Base-by-base conservation (phyloP, 352 stramenopile species). In the Phytopythium litorale region DNA sequence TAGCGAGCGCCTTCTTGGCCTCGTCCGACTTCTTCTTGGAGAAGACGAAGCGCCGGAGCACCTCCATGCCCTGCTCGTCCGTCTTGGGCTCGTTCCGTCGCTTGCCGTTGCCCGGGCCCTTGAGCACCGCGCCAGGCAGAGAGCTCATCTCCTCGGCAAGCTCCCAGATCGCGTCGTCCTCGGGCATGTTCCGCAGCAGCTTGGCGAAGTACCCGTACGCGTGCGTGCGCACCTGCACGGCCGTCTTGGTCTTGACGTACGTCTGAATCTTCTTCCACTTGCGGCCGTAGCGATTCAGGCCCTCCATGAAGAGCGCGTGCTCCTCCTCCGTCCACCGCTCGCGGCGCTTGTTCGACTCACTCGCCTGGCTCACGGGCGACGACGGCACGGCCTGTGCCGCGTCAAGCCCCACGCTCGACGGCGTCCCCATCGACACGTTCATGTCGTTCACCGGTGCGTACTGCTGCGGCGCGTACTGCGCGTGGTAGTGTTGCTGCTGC, bases 261-360 rank as follows among this genome's bases (percentile, higher is more conserved):
- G 77, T 87, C 68, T 94, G 85, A 56, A 94, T 94, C 62, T 94
- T 94, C 68, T 94, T 94, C 85, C 85, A 94, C 64, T 94, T 94
- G 62, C 85, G 85, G 25, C 85, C 85, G 63, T 92, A 94, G 32
- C 79, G 78, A 68, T 92, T 91, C n/a, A 94, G 64, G 0, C 85
- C 85, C 64, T 94, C 82, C 83, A 94, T 92, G 68, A 94, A 94
- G 13, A 79, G 76, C 18, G 82, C 82, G 62, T 94, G 85, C 53
- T 94, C 85, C 55, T 92, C 83, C 37, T 92, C 79, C 1, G 85
- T 94, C 85, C 85, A 94, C 19, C 85, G 79, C 55, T 94, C 85
- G 53, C 85, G 85, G 33, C 81, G 79, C 64, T 91, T 91, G 72
- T 79, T 89, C 3, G 71, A 71, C 51, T 88, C 79, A 50, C 77